Percentiles rank a stretch among this genome's conserved stretches.
phyloP scores from a whole-genome alignment of 2,329 filamentous ascomycete species.

The Alternaria panax region DNA sequence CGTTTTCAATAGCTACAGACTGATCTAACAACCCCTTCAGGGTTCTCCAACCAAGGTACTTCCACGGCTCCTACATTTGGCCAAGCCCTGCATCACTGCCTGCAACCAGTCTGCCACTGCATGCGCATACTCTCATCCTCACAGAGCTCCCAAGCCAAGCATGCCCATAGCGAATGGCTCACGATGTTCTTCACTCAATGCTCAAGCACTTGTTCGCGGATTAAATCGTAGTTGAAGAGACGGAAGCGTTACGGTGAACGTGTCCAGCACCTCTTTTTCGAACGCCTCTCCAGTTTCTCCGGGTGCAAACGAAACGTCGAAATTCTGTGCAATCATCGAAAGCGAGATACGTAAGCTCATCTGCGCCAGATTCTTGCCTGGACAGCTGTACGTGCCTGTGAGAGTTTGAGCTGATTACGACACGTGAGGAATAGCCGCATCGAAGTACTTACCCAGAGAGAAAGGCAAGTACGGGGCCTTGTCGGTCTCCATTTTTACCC shows the following conservation, averaged over 20 bases:
- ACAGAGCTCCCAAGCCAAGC: background rate
- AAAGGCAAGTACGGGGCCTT: constrained; percentile 27
- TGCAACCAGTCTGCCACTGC: background rate
- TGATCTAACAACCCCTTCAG: too few species aligned
- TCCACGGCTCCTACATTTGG: background rate
- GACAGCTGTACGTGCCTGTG: constrained; percentile 23
- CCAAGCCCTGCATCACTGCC: background rate
- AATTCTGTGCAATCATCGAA: constrained; percentile 21
- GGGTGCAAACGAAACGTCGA: constrained; percentile 24
- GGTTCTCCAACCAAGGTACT: background rate
- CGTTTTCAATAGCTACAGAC: background rate
- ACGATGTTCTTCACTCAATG: background rate
- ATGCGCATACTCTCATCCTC: background rate
- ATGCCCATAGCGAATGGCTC: background rate
- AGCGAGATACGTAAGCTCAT: constrained; percentile 23
- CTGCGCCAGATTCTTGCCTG: constrained; percentile 28
- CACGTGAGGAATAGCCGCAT: background rate
- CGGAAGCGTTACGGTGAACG: constrained; percentile 36
- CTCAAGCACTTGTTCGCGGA: constrained; percentile 8
- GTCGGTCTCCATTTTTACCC: constrained; percentile 27
- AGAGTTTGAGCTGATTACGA: background rate
- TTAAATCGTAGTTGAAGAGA: constrained; percentile 38
- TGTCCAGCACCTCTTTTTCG: constrained; percentile 29
- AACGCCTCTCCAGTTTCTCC: constrained; percentile 28
- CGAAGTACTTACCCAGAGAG: constrained; percentile 14